phyloP scores from a whole-genome alignment of 768 basidiomycete genomes.

The Flagelloscypha sp. region DNA sequence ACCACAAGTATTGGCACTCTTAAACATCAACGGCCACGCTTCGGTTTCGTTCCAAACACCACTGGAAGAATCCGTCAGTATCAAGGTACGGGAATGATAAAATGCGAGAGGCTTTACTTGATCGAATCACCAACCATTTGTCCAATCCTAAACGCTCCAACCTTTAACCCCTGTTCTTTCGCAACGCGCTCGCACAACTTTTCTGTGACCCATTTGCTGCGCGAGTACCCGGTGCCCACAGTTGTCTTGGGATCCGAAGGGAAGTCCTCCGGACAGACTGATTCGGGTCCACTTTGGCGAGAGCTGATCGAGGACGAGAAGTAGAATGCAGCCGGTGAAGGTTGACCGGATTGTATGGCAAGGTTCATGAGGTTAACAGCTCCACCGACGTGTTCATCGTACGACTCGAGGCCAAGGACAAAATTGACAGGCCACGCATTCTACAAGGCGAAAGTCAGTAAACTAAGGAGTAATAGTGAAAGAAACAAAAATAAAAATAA shows the following conservation, averaged over 20 bases:
- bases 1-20: constrained; percentile 32
- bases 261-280: constrained; percentile 24
- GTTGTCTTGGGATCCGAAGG: constrained; percentile 24
- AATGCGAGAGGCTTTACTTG: constrained; percentile 13
- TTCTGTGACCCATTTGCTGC: constrained; percentile 47
- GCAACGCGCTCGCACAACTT: constrained; percentile 40
- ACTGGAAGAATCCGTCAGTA: constrained; percentile 9
- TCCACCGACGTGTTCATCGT: constrained; percentile 35
- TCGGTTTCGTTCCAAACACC: constrained; percentile 51
- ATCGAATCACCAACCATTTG: constrained; percentile 47
- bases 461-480: neutral
- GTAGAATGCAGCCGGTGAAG: constrained; percentile 32
- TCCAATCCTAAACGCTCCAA: constrained; percentile 39
- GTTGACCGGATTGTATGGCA: constrained; percentile 28
- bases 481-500: neutral
- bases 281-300: constrained; percentile 25
- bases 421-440: constrained; percentile 57
- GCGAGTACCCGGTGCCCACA: constrained; percentile 26
- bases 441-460: constrained; percentile 16
- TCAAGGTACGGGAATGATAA: neutral
- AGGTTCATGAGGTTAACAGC: constrained; percentile 43
- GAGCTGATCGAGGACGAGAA: constrained; percentile 42
- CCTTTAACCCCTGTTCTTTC: constrained; percentile 16
- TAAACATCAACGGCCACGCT: constrained; percentile 34
- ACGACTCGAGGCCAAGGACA: constrained; percentile 32